Base-by-base conservation (phyloP, 2,329 filamentous ascomycete species). In the Catunica adiposa region DNA sequence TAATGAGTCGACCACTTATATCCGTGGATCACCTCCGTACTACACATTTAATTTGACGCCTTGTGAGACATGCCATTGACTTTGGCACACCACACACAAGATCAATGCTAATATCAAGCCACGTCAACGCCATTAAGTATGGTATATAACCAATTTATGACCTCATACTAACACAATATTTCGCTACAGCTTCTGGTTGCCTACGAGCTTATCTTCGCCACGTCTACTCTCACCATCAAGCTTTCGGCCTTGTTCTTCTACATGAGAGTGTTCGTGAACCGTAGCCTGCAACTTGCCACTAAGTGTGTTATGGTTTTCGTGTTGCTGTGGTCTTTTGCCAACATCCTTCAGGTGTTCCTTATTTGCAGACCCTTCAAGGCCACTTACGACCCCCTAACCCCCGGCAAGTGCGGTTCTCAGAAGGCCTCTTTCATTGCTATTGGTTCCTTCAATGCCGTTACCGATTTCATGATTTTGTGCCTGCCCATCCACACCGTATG, bases 161-260 rank as follows among this genome's bases (percentile, higher is more conserved):
- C 40, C 15, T 44, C 40, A 44, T 20, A 5, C 40, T 44, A 44
- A 44, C 40, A 44, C 15, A 22, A 17, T 3, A 2, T 22, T n/a
- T 64, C 67, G 61, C 42, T 26, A 20, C 20, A 58, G 57, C 62
- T 69, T 51, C 67, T 69, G 58, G 63, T 71, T 29, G 62, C 65
- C 6, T 70, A 68, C 60, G 66, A 69, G 55, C 60, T 70, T 46
- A 61, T 68, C 50, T 59, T 65, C 14, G 63, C 63, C 11, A 64
- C 69, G 50, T 60, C 64, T 53, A 68, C 67, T 23, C 54, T 55
- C 3, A 44, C 31, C 42, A 64, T 68, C 55, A 72, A 72, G 56
- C 61, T 70, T 31, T 70, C 67, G 51, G 68, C 72, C 31, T 57
- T 72, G 42, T 63, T 65, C 40, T 71, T 72, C 60, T 72, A 72